Base-by-base conservation (phyloP, 768 basidiomycete species). In the Leccinellum luteum region DNA sequence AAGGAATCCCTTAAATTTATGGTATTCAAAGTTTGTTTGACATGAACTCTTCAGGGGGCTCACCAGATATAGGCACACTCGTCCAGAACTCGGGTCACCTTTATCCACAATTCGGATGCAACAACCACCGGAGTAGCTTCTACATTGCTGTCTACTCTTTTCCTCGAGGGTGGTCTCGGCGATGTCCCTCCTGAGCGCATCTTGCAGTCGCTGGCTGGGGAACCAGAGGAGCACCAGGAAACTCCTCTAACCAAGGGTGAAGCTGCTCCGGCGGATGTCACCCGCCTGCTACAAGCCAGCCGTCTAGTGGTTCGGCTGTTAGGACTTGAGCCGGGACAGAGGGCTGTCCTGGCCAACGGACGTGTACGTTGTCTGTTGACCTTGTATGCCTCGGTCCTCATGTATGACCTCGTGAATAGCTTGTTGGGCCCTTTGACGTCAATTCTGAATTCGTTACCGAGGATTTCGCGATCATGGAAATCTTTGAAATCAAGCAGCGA, bases 311-410 rank as follows among this genome's bases (percentile, higher is more conserved):
- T 78, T 3, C 76, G 83, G 27, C 80, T 81, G 52, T 63, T 92
- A 3, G 79, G 79, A n/a, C 65, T 94, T 27, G 62, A 68, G 14
- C 81, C 86, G 2, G 89, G 87, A 0, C 73, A 86, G 56, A 76
- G 77, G 21, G 90, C 81, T 1, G 57, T 98, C 35, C 59, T 95
- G 34, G 75, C 91, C 52, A 97, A 97, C 63, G 96, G 95, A 25
- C 79, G 95, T 31, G 93, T 95, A 67, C 69, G 88, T 75, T 8
- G 15, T 57, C 3, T 23, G 9, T 56, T 25, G 19, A 25, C 19
- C 3, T 5, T 27, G 27, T 30, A 34, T 30, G 30, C 35, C 6
- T 51, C 53, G 44, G 45, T 13, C 57, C 59, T 62, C 48, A 57
- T 48, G 30, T 13, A 32, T 6, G 35, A 23, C 50, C 27, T 56